Percentiles rank a stretch among this genome's conserved stretches.
phyloP scores from a whole-genome alignment of 305 asterid genomes.

The Coffea humblotiana region DNA sequence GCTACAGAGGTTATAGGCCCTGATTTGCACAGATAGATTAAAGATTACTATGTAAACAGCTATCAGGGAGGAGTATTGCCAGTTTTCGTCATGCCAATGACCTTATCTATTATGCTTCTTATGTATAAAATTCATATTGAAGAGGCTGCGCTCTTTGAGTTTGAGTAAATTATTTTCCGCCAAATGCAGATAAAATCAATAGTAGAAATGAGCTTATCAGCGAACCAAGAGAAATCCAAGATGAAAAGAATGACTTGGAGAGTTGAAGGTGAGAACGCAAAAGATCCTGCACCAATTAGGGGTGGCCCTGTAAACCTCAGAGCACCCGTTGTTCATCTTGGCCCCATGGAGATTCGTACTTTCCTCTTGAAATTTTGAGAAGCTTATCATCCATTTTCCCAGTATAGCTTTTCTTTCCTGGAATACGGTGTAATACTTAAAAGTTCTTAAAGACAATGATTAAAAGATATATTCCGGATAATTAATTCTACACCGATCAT shows the following conservation, averaged over 20 bases:
- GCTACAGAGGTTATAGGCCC: neutral
- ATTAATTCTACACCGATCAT: neutral
- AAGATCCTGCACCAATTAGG: constrained; percentile 34
- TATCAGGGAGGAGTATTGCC: neutral
- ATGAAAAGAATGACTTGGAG: constrained; percentile 60
- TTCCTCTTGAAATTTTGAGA: constrained; percentile 49
- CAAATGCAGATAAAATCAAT: constrained; percentile 46
- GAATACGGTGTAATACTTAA: neutral
- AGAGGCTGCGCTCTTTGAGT: neutral
- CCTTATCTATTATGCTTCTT: neutral
- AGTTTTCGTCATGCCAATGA: neutral
- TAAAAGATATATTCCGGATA: neutral
- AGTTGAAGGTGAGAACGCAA: constrained; percentile 35
- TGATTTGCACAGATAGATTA: too few relatives aligned
- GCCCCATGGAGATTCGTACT: constrained; percentile 94
- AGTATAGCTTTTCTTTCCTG: neutral
- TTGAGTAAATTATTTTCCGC: neutral
- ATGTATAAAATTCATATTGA: neutral
- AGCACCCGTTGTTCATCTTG: constrained; percentile 61
- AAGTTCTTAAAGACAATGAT: neutral
- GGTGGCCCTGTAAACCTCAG: constrained; percentile 52
- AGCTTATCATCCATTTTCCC: neutral
- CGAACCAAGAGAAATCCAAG: constrained; percentile 65
- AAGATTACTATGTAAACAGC: neutral
- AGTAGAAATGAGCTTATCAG: constrained; percentile 69